These are phyloP conservation scores for Ensete ventricosum DNA, from an alignment of 176 grass and related monocot species.

Conservation along the genomic window DNA sequence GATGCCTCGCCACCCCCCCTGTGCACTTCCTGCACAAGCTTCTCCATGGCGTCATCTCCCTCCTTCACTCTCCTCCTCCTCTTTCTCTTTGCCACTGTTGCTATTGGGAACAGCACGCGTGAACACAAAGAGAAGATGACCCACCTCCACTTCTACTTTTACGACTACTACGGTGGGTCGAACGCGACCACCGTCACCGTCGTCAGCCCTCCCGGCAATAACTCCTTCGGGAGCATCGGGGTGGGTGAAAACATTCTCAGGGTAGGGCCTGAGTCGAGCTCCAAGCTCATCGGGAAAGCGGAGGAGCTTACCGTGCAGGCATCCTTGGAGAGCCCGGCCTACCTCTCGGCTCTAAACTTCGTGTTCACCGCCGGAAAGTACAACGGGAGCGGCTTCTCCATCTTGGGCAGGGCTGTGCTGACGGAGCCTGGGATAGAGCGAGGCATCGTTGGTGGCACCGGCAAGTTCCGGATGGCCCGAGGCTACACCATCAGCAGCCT, in stretches of 20 bases:
- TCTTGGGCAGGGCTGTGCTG: constrained; percentile 21
- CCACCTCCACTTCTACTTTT: constrained; percentile 27
- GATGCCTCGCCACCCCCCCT: too few relatives aligned
- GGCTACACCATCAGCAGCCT: background rate
- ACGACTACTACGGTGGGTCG: constrained; percentile 19
- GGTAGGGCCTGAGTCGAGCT: constrained; percentile 15
- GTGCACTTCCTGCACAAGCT: too few relatives aligned
- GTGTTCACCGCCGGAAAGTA: constrained; percentile 13
- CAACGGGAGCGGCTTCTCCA: constrained; percentile 31
- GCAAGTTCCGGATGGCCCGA: constrained; percentile 26
- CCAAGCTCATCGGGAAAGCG: constrained; percentile 25
- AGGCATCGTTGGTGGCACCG: constrained; percentile 32
- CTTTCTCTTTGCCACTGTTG: background rate
- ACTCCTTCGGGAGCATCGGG: constrained; percentile 12
- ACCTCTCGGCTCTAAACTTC: constrained; percentile 24
- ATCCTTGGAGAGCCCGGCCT: constrained; percentile 2
- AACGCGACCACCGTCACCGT: constrained; percentile 3
- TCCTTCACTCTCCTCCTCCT: background rate
- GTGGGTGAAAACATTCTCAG: constrained; percentile 23
- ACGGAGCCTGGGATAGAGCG: constrained; percentile 25
- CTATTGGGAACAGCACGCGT: too few relatives aligned
- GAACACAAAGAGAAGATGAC: background rate
- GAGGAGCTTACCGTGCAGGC: constrained; percentile 27
- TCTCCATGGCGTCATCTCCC: background rate
- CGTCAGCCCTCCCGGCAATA: background rate